These are phyloP conservation scores for Suillus tomentosus DNA, from an alignment of 768 basidiomycete species.

Conservation along the genomic window DNA sequence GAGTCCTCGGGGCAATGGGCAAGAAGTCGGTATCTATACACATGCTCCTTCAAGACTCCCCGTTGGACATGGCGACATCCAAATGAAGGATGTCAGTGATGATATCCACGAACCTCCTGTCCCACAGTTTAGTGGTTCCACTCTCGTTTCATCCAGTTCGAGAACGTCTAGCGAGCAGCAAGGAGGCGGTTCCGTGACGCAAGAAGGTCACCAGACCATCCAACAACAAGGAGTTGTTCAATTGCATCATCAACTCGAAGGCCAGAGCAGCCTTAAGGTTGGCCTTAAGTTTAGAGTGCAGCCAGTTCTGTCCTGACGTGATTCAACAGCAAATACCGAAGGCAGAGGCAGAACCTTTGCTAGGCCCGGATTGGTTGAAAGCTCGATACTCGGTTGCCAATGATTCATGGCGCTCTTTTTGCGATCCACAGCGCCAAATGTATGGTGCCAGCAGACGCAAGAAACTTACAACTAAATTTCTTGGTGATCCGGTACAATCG, in stretches of 20 bases:
- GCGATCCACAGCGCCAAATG: not conserved
- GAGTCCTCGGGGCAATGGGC: not conserved
- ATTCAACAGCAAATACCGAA: slow-evolving; percentile 2
- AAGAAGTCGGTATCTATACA: too few species aligned
- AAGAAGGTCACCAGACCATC: not conserved
- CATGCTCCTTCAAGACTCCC: not conserved
- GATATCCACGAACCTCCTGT: not conserved
- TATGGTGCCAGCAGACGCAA: not conserved
- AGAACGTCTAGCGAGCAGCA: not conserved
- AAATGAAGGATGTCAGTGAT: slow-evolving; percentile 1
- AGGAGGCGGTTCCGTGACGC: not conserved
- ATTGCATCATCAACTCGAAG: slow-evolving; percentile 14
- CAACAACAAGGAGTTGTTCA: slow-evolving; percentile 19
- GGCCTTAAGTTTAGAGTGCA: not conserved
- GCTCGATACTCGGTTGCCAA: not conserved
- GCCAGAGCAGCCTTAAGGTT: not conserved
- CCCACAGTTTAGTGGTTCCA: too few species aligned
- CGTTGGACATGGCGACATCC: not conserved
- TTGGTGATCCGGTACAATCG: not conserved
- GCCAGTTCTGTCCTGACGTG: not conserved
- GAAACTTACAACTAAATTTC: not conserved
- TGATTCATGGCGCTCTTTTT: not conserved
- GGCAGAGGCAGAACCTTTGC: not conserved
- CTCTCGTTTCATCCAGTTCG: not conserved
- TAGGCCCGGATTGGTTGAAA: slow-evolving; percentile 6